Percentiles rank a stretch among this genome's conserved stretches.
phyloP scores from a whole-genome alignment of 2,329 filamentous ascomycete species.

The Verticillium isaacii region DNA sequence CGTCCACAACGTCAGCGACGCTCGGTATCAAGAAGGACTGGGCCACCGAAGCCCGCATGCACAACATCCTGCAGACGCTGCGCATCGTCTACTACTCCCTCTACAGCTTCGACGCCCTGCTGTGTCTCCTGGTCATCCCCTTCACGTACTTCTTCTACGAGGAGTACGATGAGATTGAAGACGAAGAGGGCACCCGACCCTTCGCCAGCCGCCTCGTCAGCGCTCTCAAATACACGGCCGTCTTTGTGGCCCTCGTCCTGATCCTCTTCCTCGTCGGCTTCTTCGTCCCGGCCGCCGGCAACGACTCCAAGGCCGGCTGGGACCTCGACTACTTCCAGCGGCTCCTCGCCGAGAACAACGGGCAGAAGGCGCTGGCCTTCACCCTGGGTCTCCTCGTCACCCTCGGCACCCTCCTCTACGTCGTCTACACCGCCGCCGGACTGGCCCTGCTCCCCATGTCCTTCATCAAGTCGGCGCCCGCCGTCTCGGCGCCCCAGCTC shows the following conservation, averaged over 20 bases:
- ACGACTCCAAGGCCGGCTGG: constrained; percentile 59
- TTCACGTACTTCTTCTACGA: constrained; percentile 99
- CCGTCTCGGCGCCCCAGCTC: constrained; percentile 76
- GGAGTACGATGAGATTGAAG: constrained; percentile 89
- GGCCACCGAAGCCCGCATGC: constrained; percentile 79
- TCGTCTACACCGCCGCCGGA: constrained; percentile 83
- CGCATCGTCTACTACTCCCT: constrained; percentile 89
- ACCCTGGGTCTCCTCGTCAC: constrained; percentile 83
- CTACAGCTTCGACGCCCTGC: constrained; percentile 84
- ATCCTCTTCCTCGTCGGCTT: constrained; percentile 89
- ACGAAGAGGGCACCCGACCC: constrained; percentile 67
- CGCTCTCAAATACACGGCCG: constrained; percentile 87
- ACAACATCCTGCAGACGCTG: constrained; percentile 73
- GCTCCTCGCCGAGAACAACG: constrained; percentile 78
- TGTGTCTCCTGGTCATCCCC: constrained; percentile 85
- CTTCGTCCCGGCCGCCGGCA: constrained; percentile 78
- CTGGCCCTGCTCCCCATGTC: constrained; percentile 84
- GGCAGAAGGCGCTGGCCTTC: constrained; percentile 89
- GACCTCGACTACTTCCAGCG: constrained; percentile 91
- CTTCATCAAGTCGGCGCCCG: constrained; percentile 86
- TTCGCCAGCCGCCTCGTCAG: constrained; percentile 68
- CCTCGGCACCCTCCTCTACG: constrained; percentile 79
- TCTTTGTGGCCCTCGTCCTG: constrained; percentile 74
- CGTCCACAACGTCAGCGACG: constrained; percentile 72
- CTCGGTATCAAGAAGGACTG: constrained; percentile 87